phyloP scores from a whole-genome alignment of 306 rosid genomes.

The Pachyrhizus erosus region DNA sequence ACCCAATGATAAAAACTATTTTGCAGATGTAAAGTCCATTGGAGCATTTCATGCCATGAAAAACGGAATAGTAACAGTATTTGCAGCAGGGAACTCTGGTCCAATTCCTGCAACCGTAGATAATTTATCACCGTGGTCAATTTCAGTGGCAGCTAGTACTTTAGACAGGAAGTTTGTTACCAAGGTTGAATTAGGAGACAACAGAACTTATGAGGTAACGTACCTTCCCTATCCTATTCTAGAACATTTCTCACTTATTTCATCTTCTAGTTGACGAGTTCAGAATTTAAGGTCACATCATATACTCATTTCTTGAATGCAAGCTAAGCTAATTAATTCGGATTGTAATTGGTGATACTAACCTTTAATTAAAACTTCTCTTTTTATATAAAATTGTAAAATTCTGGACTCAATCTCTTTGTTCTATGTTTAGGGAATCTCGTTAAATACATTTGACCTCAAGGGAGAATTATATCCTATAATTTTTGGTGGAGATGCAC shows the following conservation, averaged over 20 bases:
- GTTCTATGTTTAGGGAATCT: conserved; percentile 42
- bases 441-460: conserved; percentile 47
- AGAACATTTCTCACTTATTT: background rate
- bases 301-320: background rate
- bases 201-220: conserved; percentile 46
- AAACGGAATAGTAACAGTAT: conserved; percentile 48
- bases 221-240: background rate
- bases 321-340: background rate
- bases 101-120: conserved; percentile 17
- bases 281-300: background rate
- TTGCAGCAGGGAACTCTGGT: conserved; percentile 52
- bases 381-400: background rate
- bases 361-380: background rate
- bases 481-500: conserved; percentile 45
- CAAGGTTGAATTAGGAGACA: conserved; percentile 50
- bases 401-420: background rate
- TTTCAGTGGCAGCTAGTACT: conserved; percentile 58
- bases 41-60: conserved; percentile 64
- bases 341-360: background rate
- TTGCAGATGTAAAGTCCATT: conserved; percentile 29
- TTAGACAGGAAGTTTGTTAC: conserved; percentile 56
- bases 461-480: conserved; percentile 34
- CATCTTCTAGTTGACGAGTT: background rate
- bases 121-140: conserved; percentile 57
- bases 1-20: background rate